These are phyloP conservation scores for Hypomyces rosellus DNA, from an alignment of 2,329 filamentous ascomycete genomes.

Conservation along the genomic window DNA sequence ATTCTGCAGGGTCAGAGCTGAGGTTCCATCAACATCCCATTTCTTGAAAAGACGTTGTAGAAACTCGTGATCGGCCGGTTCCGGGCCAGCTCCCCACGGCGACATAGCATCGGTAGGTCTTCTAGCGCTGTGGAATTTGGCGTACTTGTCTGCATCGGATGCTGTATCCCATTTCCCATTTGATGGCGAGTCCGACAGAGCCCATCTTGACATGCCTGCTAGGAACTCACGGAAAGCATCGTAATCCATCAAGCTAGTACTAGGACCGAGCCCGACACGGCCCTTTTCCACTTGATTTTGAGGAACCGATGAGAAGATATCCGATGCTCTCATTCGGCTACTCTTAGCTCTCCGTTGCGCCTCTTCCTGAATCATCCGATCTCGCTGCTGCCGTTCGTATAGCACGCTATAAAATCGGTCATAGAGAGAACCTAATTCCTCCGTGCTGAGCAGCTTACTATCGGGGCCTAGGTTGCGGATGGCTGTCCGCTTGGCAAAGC, in stretches of 20 bases:
- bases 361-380: conserved; percentile 70
- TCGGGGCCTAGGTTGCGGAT: conserved; percentile 94
- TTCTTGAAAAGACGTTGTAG: conserved; percentile 78
- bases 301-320: conserved; percentile 28
- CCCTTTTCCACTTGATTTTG: conserved; percentile 66
- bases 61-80: conserved; percentile 90
- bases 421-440: conserved; percentile 85
- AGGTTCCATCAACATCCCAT: conserved; percentile 76
- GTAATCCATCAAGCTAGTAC: conserved; percentile 93
- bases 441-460: conserved; percentile 79
- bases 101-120: conserved; percentile 38
- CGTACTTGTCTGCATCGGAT: conserved; percentile 47
- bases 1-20: conserved; percentile 79
- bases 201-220: conserved; percentile 85
- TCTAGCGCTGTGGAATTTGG: conserved; percentile 55
- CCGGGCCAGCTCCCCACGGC: conserved; percentile 51
- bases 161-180: conserved; percentile 44
- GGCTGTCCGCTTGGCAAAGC: conserved; percentile 91
- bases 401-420: conserved; percentile 89
- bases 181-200: conserved; percentile 75
- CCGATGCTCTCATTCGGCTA: conserved; percentile 37
- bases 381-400: conserved; percentile 84
- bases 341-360: conserved; percentile 59
- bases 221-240: conserved; percentile 93
- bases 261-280: conserved; percentile 80